Conservation (phyloP, 176 grass and related monocot species). For the Triticum timopheevii region DNA sequence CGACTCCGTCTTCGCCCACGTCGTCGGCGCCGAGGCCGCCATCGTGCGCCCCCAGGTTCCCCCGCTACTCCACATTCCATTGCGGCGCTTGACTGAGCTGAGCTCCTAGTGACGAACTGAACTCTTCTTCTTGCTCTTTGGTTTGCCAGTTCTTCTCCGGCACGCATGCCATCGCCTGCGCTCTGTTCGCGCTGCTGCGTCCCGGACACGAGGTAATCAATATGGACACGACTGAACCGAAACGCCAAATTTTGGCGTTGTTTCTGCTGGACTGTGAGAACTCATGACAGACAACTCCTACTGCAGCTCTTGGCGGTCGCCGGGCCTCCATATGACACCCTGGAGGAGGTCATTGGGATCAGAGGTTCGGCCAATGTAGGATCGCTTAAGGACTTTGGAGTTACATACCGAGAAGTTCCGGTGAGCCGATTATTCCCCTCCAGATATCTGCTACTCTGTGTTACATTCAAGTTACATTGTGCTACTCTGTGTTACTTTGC, state of each 20-base stretch:
- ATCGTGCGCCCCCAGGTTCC: slow-evolving; percentile 77
- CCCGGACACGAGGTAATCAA: slow-evolving; percentile 69
- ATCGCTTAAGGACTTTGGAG: slow-evolving; percentile 88
- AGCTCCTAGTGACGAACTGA: background rate
- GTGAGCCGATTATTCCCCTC: slow-evolving; percentile 38
- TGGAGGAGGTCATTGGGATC: slow-evolving; percentile 96
- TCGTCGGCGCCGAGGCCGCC: slow-evolving; percentile 85
- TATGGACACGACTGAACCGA: background rate
- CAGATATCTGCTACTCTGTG: background rate
- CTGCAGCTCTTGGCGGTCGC: slow-evolving; percentile 75
- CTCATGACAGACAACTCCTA: slow-evolving; percentile 1
- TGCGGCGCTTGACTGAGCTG: background rate
- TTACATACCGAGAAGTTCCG: slow-evolving; percentile 69
- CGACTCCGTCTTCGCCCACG: slow-evolving; percentile 69
- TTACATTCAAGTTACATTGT: background rate
- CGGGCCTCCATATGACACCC: slow-evolving; percentile 78
- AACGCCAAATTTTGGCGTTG: background rate
- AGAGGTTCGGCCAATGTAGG: slow-evolving; percentile 64
- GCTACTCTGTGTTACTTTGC: no score
- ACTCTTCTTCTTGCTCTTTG: background rate
- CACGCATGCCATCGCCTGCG: slow-evolving; percentile 86
- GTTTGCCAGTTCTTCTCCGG: slow-evolving; percentile 79
- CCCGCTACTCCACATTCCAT: background rate
- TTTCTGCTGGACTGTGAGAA: slow-evolving; percentile 4
- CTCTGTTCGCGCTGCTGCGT: slow-evolving; percentile 80